Conservation (phyloP, 108 stramenopile genomes). For the Fistulifera pelliculosa region DNA sequence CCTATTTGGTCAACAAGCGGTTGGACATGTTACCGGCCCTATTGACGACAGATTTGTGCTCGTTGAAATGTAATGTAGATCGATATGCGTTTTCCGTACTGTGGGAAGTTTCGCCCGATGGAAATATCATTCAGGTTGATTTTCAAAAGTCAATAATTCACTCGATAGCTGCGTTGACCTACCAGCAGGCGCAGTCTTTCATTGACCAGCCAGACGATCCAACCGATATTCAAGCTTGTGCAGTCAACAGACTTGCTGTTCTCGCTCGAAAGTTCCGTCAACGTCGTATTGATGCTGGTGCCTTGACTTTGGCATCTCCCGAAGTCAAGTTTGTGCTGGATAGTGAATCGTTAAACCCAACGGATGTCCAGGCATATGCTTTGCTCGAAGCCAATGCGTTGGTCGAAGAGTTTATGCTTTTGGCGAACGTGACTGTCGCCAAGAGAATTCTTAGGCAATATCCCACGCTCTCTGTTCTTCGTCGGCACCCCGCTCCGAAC, state of each 20-base stretch:
- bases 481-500: conserved; percentile 95
- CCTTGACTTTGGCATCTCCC: conserved; percentile 91
- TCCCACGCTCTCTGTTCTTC: conserved; percentile 87
- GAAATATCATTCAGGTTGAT: conserved; percentile 78
- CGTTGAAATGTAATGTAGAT: conserved; percentile 88
- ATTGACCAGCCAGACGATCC: conserved; percentile 81
- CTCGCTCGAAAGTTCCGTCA: conserved; percentile 82
- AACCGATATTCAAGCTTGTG: conserved; percentile 61
- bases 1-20: conserved; percentile 95
- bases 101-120: conserved; percentile 87
- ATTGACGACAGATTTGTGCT: conserved; percentile 93
- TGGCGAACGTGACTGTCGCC: conserved; percentile 97
- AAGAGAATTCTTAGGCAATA: conserved; percentile 88
- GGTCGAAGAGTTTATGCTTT: conserved; percentile 99
- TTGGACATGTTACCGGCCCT: conserved; percentile 96
- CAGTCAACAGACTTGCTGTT: conserved; percentile 78
- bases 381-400: conserved; percentile 85
- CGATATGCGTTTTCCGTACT: conserved; percentile 90
- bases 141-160: conserved; percentile 93
- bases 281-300: conserved; percentile 89
- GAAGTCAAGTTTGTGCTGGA: conserved; percentile 97
- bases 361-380: conserved; percentile 91
- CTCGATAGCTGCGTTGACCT: conserved; percentile 90
- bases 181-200: conserved; percentile 92
- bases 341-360: conserved; percentile 93